Base-by-base conservation (phyloP, 345 rosid genomes). In the Boechera divaricarpa region DNA sequence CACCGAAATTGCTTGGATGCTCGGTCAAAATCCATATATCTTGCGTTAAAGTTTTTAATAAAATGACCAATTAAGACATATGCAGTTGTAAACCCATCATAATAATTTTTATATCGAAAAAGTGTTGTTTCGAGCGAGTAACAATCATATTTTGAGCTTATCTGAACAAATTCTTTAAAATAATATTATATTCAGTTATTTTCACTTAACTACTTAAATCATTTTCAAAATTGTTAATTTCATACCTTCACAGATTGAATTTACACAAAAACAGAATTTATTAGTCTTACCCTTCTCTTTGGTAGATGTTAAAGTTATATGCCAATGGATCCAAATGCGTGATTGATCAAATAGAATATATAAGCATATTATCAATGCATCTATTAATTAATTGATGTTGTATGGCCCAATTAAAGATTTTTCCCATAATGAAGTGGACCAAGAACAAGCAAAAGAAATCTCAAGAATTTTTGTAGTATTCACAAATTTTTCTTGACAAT, bases 401-500 rank as follows among this genome's bases (percentile, higher is more conserved):
- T 59, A 58, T 71, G 62, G 53, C 42, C 73, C 73, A 49, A 72
- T 28, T 58, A 58, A 64, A 66, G 69, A 42, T 78, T 64, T 72
- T 64, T 72, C 54, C 49, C 69, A 78, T 72, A 78, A 72, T 39
- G 77, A 66, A 41, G 81, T 72, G 81, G 81, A 78, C 81, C 81
- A 78, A 59, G 29, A 58, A 21, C 32, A 59, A 52, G 69, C 64
- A 56, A 58, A 72, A 65, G 77, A 72, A 78, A 72, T 72, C 67
- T 71, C 61, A 55, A 62, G 33, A 56, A 18, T 8, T 32, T 70
- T 69, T 70, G 67, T 77, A 77, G 67, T 63, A 71, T 71, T 77
- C 80, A 63, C 16, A 44, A 69, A 54, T 44, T 77, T 63, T 56
- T 45, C 47, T 57, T 72, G 81, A 70, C 81, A 77, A 72, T 55